phyloP scores from a whole-genome alignment of 1,284 basidiomycete genomes.

The Exobasidium rhododendri region DNA sequence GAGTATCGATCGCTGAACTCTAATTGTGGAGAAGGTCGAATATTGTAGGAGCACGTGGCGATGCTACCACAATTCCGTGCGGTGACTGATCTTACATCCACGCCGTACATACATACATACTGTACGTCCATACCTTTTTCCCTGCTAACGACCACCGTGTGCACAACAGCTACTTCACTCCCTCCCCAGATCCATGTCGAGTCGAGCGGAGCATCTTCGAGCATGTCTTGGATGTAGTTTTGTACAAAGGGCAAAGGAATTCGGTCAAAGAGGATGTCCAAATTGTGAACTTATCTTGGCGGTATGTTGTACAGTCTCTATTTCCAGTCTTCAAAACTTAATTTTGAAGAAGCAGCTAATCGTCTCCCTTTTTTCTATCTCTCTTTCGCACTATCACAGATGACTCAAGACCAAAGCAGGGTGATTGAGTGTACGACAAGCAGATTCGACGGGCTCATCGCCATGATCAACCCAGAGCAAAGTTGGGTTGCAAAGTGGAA shows the following conservation, averaged over 20 bases:
- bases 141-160: too few species aligned
- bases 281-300: conserved; percentile 95
- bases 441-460: conserved; percentile 87
- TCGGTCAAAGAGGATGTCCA: conserved; percentile 81
- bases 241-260: conserved; percentile 79
- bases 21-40: too few species aligned
- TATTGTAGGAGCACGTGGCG: too few species aligned
- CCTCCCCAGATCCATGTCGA: too few species aligned
- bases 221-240: conserved; percentile 91
- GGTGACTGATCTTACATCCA: background rate
- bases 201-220: conserved; percentile 55
- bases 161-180: too few species aligned
- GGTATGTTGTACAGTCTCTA: conserved; percentile 59
- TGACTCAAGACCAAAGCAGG: conserved; percentile 80
- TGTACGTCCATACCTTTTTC: too few species aligned
- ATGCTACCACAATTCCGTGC: too few species aligned
- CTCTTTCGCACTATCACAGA: conserved; percentile 59
- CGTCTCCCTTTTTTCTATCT: background rate
- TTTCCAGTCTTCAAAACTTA: background rate
- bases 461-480: conserved; percentile 78
- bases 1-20: too few species aligned
- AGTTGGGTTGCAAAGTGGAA: conserved; percentile 78
- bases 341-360: background rate
- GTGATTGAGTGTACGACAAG: conserved; percentile 87
- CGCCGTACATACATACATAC: too few species aligned